Conservation (phyloP, 148 eudicot species). For the Chenopodium berlandieri region DNA sequence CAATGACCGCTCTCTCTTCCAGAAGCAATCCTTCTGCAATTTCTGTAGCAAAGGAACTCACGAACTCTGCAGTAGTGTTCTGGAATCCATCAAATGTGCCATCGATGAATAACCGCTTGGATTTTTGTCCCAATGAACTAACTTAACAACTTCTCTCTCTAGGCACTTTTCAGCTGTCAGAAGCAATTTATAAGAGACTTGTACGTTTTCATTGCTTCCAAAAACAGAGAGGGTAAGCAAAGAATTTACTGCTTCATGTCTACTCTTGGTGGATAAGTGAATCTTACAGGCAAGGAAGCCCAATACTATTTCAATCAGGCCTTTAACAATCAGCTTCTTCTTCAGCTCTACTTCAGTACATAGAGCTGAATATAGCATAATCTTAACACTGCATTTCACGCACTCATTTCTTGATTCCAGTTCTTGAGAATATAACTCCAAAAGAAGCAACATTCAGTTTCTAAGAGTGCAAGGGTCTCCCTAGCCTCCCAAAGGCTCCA, state of each 20-base stretch:
- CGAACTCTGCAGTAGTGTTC: conserved; percentile 28
- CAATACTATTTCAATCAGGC: conserved; percentile 27
- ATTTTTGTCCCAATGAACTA: conserved; percentile 30
- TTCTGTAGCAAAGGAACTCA: conserved; percentile 21
- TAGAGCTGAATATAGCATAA: conserved; percentile 9
- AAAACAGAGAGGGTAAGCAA: conserved; percentile 15
- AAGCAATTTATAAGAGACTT: conserved; percentile 15
- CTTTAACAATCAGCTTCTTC: conserved; percentile 26
- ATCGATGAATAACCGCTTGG: conserved; percentile 16
- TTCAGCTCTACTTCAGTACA: conserved; percentile 3
- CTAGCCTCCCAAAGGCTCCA: conserved; percentile 28
- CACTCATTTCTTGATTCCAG: conserved; percentile 19
- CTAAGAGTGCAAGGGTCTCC: conserved; percentile 2
- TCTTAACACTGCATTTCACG: conserved; percentile 21
- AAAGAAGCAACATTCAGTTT: conserved; percentile 22
- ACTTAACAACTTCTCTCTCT: conserved; percentile 19
- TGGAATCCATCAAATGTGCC: conserved; percentile 7
- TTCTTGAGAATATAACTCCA: conserved; percentile 19
- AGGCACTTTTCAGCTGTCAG: not conserved
- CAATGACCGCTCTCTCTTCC: conserved; percentile 2
- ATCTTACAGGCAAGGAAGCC: conserved; percentile 26
- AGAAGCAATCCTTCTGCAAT: conserved; percentile 25
- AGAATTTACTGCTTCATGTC: conserved; percentile 12
- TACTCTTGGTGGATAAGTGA: conserved; percentile 19
- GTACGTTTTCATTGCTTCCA: conserved; percentile 15